Percentiles rank a stretch among this genome's conserved stretches.
Conservation (phyloP, 225 moss, liverwort and hornwort genomes). For the Polytrichum formosum region DNA sequence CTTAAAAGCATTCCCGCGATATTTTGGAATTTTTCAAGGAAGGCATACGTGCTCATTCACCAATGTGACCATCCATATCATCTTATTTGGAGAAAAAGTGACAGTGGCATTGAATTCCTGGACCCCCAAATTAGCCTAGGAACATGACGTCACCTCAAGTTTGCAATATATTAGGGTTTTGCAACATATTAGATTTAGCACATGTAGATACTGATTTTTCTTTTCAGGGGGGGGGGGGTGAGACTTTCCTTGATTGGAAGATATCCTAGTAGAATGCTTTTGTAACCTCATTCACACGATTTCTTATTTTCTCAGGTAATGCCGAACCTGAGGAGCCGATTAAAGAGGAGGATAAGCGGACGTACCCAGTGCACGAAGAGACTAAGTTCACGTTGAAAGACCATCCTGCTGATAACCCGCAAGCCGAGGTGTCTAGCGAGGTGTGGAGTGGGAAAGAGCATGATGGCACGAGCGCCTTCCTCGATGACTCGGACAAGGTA, state of each 20-base stretch:
- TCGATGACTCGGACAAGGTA: conserved; percentile 27
- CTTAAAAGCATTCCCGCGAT: no score
- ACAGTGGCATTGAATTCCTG: no score
- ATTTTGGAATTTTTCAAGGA: no score
- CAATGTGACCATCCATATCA: background rate
- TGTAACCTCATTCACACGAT: no score
- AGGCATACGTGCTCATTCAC: no score
- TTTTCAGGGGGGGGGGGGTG: background rate
- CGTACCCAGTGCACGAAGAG: background rate
- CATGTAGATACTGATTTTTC: no score
- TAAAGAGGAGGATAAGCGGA: conserved; percentile 20
- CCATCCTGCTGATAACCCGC: conserved; percentile 18
- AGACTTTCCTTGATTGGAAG: background rate
- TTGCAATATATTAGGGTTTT: no score
- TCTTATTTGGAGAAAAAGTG: background rate
- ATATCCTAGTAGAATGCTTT: no score
- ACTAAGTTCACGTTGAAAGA: conserved; percentile 3
- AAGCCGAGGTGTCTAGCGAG: conserved; percentile 28
- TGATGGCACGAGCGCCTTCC: conserved; percentile 24
- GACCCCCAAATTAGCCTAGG: no score
- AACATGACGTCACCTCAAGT: no score
- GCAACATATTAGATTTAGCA: no score
- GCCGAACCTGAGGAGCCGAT: background rate
- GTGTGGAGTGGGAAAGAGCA: conserved; percentile 26
- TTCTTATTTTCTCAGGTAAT: conserved; percentile 17